phyloP scores from a whole-genome alignment of 176 grass and related monocot species.

The Musa schizocarpa region DNA sequence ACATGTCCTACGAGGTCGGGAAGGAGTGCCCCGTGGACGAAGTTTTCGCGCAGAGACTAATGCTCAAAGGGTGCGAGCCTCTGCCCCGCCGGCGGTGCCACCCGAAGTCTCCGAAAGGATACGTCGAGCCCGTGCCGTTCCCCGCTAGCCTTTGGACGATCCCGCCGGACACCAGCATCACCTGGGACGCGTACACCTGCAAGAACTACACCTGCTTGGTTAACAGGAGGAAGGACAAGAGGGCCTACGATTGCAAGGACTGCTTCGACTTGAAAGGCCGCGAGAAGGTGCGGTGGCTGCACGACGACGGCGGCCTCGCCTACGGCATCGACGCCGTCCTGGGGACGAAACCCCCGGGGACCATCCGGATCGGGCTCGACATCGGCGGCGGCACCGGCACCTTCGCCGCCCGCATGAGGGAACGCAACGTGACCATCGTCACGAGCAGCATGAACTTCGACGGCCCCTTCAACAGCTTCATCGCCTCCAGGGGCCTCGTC shows the following conservation, averaged over 20 bases:
- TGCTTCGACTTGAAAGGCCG: conserved; percentile 2
- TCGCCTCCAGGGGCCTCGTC: conserved; percentile 41
- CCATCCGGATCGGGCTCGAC: conserved; percentile 54
- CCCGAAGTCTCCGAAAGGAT: background rate
- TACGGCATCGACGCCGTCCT: conserved; percentile 54
- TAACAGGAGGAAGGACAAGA: background rate
- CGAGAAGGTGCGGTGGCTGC: conserved; percentile 40
- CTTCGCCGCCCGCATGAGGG: conserved; percentile 55
- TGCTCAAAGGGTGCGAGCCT: conserved; percentile 8
- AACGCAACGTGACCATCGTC: conserved; percentile 41
- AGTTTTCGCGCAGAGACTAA: background rate
- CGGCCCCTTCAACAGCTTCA: conserved; percentile 49
- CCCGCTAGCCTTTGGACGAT: conserved; percentile 7
- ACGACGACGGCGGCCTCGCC: conserved; percentile 18
- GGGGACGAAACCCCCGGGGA: conserved; percentile 19
- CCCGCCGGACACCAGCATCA: conserved; percentile 15
- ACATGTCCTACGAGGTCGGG: conserved; percentile 11
- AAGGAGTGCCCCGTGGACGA: conserved; percentile 11
- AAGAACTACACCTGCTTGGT: conserved; percentile 17
- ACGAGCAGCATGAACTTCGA: conserved; percentile 38
- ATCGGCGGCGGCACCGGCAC: conserved; percentile 44
- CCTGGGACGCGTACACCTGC: conserved; percentile 14
- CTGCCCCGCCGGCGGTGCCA: conserved; percentile 10
- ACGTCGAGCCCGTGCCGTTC: conserved; percentile 8
- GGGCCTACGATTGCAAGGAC: conserved; percentile 1